Evolutionary conservation across 495 filamentous ascomycete genomes (phyloP), one percentile per base, ranked within the genome.

Genomic region (Aspergillus avenaceus): DNA sequence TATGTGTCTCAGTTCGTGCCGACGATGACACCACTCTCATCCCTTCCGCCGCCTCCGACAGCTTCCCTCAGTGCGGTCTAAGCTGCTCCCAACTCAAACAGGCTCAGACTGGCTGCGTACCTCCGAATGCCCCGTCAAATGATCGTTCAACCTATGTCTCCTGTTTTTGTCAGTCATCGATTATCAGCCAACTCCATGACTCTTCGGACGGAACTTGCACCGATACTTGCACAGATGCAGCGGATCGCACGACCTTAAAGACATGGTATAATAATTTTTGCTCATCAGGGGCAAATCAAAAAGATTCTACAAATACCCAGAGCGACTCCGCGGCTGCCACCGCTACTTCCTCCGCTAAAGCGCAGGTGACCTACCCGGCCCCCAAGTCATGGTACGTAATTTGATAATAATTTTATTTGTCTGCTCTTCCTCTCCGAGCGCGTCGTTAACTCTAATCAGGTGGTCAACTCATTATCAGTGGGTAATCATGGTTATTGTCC

Each of bases 151-250:
- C 59, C 52, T 79, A 77, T 59, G 66, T 75, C 47, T 70, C 70
- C 21, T 84, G 81, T 56, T 80, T 83, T 66, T 84, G 81, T 62
- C 66, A 75, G 52, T 79, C 74, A 11, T 48, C 62, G 9, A 47
- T 70, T 2, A 65, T 82, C 9, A 61, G 60, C 12, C 50, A 57
- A 8, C 63, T 81, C 19, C 62, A 78, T 36, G 55, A 55, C 16
- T 65, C 64, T 29, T 53, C 62, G 4, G 49, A 55, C 21, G 59
- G 61, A 9, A 58, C 65, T 21, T 76, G 75, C 54, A 64, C 65
- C 41, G 46, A 65, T 16, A 62, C 60, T 40, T 73, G 73, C 52
- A 56, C 69, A 29, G 61, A 27, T 25, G 27, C 64, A 12, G 50
- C 60, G 25, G 74, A 76, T 53, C 64, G 67, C 41, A 14, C 60